Percentiles rank a stretch among this genome's conserved stretches.
phyloP scores from a whole-genome alignment of 2,329 filamentous ascomycete genomes.

The Akanthomyces muscarius region DNA sequence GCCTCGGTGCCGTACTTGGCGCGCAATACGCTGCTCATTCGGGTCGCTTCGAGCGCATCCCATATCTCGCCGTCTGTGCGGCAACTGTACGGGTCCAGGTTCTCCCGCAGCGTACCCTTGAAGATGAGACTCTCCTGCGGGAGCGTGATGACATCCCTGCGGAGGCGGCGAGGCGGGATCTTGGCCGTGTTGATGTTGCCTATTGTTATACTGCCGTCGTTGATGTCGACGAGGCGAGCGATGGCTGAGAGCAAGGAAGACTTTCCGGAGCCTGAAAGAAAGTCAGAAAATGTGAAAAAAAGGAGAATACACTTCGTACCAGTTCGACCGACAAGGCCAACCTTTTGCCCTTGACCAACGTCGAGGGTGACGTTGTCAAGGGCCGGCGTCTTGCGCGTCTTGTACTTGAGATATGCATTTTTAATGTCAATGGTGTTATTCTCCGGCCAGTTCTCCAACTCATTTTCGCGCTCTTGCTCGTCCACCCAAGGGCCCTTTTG shows the following conservation, averaged over 20 bases:
- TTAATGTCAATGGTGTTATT: background rate
- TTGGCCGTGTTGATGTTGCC: background rate
- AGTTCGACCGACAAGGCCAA: slow-evolving; percentile 12
- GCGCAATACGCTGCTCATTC: background rate
- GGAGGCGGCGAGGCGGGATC: slow-evolving; percentile 8
- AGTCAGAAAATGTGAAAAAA: background rate
- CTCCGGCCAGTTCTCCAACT: background rate
- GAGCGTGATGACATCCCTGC: background rate
- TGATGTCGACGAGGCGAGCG: slow-evolving; percentile 9
- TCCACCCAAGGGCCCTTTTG: background rate
- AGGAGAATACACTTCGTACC: background rate
- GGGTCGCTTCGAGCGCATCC: slow-evolving; percentile 2
- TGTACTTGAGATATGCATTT: slow-evolving; percentile 4
- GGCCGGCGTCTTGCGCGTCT: background rate
- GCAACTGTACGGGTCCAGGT: slow-evolving; percentile 3
- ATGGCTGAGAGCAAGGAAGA: slow-evolving; percentile 11
- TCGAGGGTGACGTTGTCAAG: background rate
- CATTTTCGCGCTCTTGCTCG: background rate
- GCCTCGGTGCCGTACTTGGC: background rate
- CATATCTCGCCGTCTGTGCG: slow-evolving; percentile 5
- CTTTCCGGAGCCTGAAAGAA: background rate
- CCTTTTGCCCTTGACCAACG: background rate
- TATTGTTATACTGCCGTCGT: background rate
- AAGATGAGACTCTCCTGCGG: slow-evolving; percentile 15
- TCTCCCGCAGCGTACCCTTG: slow-evolving; percentile 8